Conservation (phyloP, 129 eudicot species). For the Flaveria ramosissima region DNA sequence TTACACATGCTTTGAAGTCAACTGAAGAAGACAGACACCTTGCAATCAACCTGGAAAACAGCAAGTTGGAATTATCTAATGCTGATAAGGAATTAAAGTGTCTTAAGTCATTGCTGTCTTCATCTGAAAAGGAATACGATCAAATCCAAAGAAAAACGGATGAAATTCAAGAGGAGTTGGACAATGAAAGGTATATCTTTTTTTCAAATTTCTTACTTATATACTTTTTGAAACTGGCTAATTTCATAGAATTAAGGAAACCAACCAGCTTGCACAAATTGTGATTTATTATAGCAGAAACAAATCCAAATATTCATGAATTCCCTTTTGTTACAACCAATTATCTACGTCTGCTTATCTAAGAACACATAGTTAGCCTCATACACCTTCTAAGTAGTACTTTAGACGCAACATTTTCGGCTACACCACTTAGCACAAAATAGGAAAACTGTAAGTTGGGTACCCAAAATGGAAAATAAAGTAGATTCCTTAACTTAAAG, state of each 20-base stretch:
- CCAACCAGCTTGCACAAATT: background rate
- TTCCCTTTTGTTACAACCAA: background rate
- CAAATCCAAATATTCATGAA: background rate
- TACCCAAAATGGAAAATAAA: no score
- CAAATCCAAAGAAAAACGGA: constrained; percentile 65
- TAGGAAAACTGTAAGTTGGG: background rate
- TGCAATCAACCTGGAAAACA: constrained; percentile 62
- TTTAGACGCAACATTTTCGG: background rate
- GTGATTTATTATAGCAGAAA: no score
- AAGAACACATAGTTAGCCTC: background rate
- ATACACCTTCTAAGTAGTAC: background rate
- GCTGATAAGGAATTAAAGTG: constrained; percentile 91
- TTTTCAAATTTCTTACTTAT: background rate
- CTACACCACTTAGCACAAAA: background rate
- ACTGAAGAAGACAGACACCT: constrained; percentile 80
- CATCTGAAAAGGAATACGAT: constrained; percentile 89
- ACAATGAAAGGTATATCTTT: constrained; percentile 62
- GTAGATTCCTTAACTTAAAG: no score
- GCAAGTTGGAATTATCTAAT: constrained; percentile 77
- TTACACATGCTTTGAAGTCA: constrained; percentile 64
- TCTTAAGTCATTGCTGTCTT: constrained; percentile 69
- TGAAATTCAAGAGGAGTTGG: constrained; percentile 69
- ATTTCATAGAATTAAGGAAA: background rate
- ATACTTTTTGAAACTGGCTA: background rate
- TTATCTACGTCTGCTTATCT: background rate